A percentile compares a stretch with the other conserved stretches of the same genome.
Conservation (phyloP, 805 yeast genomes). For the Clavispora asparagi region DNA sequence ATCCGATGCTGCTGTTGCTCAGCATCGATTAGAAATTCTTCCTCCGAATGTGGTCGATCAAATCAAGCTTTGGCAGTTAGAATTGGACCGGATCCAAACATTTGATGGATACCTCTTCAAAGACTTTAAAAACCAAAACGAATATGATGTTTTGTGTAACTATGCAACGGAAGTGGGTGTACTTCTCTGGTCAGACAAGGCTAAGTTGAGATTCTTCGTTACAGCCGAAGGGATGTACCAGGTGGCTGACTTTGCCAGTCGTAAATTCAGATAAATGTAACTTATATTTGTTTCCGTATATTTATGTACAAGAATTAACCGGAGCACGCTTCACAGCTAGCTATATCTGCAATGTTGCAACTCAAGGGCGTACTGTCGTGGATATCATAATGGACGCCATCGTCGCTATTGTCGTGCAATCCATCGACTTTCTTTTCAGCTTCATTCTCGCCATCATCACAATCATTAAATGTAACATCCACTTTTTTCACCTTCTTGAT, state of each 20-base stretch:
- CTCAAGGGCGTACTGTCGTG: slow-evolving; percentile 30
- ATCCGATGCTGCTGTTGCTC: slow-evolving; percentile 26
- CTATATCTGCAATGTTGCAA: slow-evolving; percentile 24
- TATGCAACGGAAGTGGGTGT: slow-evolving; percentile 93
- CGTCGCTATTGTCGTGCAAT: not conserved
- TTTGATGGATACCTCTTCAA: slow-evolving; percentile 84
- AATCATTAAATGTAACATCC: not conserved
- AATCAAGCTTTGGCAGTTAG: slow-evolving; percentile 92
- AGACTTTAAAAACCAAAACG: slow-evolving; percentile 74
- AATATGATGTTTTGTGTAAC: slow-evolving; percentile 62
- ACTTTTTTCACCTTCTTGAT: not conserved
- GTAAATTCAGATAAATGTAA: slow-evolving; percentile 32
- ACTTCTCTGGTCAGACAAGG: slow-evolving; percentile 76
- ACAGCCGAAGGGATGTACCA: slow-evolving; percentile 82
- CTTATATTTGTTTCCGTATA: not conserved
- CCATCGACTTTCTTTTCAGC: too few species aligned
- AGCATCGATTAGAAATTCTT: slow-evolving; percentile 54
- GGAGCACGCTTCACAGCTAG: slow-evolving; percentile 21
- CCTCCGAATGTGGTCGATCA: slow-evolving; percentile 99
- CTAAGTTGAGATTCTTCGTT: slow-evolving; percentile 72
- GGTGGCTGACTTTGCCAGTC: slow-evolving; percentile 84
- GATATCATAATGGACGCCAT: slow-evolving; percentile 18
- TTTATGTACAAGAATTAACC: slow-evolving; percentile 12
- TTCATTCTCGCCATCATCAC: not conserved
- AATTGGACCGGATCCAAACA: slow-evolving; percentile 83